Evolutionary conservation across 116 monocot genomes (phyloP).

Genomic region (Zostera marina): DNA sequence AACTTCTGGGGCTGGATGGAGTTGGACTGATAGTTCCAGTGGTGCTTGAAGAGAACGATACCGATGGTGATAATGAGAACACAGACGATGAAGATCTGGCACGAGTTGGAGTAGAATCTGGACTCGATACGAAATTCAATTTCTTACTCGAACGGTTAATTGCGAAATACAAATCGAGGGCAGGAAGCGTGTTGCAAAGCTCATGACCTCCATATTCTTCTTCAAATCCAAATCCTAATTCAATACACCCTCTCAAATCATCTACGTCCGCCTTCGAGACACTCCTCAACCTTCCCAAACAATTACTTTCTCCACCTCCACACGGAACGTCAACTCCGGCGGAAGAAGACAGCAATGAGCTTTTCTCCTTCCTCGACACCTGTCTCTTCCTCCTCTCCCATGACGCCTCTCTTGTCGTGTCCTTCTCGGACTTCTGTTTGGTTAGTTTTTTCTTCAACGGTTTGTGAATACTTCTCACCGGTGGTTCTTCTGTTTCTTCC

Average conservation of each 20-base stretch:
- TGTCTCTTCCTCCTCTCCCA: slow-evolving; percentile 48
- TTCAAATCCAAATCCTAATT: slow-evolving; percentile 66
- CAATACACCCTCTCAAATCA: slow-evolving; percentile 56
- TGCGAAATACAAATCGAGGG: slow-evolving; percentile 53
- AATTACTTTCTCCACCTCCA: slow-evolving; percentile 13
- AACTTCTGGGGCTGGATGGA: neutral
- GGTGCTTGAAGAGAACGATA: neutral
- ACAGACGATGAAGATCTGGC: slow-evolving; percentile 6
- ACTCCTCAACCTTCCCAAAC: slow-evolving; percentile 20
- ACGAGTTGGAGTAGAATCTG: slow-evolving; percentile 20
- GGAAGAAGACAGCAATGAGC: neutral
- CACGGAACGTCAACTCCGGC: slow-evolving; percentile 1
- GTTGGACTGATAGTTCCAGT: slow-evolving; percentile 1
- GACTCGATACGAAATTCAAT: slow-evolving; percentile 21
- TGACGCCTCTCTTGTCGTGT: slow-evolving; percentile 38
- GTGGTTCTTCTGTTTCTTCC: neutral
- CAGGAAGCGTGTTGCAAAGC: slow-evolving; percentile 44
- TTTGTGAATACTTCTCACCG: neutral
- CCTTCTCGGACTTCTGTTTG: slow-evolving; percentile 63
- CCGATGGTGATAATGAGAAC: slow-evolving; percentile 1
- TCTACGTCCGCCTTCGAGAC: slow-evolving; percentile 60
- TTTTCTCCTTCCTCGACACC: slow-evolving; percentile 1
- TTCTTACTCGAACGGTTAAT: slow-evolving; percentile 42
- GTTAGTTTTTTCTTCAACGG: slow-evolving; percentile 2
- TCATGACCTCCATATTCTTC: slow-evolving; percentile 44